Evolutionary conservation across 148 eudicot genomes (phyloP), one percentile per base, ranked within the genome.

Genomic region (Spergularia marina): DNA sequence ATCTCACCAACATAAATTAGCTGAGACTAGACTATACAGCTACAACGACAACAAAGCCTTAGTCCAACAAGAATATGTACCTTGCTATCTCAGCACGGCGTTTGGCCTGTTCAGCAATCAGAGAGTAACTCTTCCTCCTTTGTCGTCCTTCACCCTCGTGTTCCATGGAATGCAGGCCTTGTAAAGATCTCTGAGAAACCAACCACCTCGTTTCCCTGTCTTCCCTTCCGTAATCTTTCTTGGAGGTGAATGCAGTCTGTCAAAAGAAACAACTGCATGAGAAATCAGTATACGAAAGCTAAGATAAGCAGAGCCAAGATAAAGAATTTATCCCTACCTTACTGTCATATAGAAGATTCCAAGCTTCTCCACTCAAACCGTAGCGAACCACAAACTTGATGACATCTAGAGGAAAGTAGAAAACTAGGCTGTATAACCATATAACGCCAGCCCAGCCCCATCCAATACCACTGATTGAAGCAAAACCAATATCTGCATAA

Each of bases 401-500:
- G 16, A 90, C 66, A 53, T 90, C 92, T 0, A 88, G 90, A 34
- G 92, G 90, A 55, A 90, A 40, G 77, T 88, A 90, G 82, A 90
- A 90, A 41, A 90, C 74, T 76, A 90, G 75, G 82, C 89, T 85
- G 66, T 88, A 90, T 64, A 90, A 61, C 95, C 95, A 90, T 68
- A 88, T 90, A 70, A 88, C 86, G 73, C 92, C 95, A 65, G 90
- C 90, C 95, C 95, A 88, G 18, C 90, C 85, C 90, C 95, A 90
- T 57, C 95, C 92, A 36, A 90, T 87, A 71, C 95, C 95, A 30
- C 82, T 78, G 36, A 90, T 89, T 36, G 90, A 85, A 81, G 95
- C 92, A 83, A 90, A 90, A 74, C 40, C 70, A 55, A 87, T 87
- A n/a, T 80, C n/a, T 78, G 92, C 95, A 77, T 90, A 90, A 25